A percentile compares a stretch with the other conserved stretches of the same genome.
These are phyloP conservation scores for Triticum timopheevii DNA, from an alignment of 176 grass and related monocot species.

Conservation along the genomic window DNA sequence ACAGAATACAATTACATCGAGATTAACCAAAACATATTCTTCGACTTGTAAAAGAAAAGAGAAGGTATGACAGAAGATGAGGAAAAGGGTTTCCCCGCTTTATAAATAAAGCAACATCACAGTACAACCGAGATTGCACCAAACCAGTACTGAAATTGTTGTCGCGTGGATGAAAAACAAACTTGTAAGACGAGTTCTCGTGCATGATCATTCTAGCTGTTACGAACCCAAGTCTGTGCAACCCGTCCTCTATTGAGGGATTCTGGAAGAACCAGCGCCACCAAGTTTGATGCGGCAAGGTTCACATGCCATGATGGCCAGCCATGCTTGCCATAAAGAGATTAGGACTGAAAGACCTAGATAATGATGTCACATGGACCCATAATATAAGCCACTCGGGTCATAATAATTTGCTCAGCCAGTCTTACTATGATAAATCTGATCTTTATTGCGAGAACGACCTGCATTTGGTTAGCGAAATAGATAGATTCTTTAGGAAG, in stretches of 20 bases:
- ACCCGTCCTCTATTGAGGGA: not conserved
- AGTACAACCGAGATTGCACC: too few species aligned
- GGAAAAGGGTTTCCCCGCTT: too few species aligned
- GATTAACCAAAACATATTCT: not conserved
- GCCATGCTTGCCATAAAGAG: constrained; percentile 6
- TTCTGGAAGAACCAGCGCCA: not conserved
- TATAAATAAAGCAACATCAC: too few species aligned
- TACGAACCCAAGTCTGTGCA: not conserved
- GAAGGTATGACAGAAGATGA: not conserved
- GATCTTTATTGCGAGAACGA: not conserved
- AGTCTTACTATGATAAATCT: not conserved
- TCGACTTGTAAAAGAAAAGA: not conserved
- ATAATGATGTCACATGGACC: not conserved
- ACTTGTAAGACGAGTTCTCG: not conserved
- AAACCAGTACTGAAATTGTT: not conserved
- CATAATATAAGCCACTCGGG: not conserved
- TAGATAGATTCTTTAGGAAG: not conserved
- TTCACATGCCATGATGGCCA: not conserved
- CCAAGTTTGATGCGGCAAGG: not conserved
- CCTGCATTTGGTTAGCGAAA: not conserved
- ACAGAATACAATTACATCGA: not conserved
- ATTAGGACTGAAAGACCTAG: not conserved
- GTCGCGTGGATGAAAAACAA: not conserved
- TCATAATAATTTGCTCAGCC: not conserved
- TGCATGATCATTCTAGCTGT: not conserved